Percentiles rank a stretch among this genome's conserved stretches.
Conservation (phyloP, 305 asterid genomes). For the Fraxinus paxiana region DNA sequence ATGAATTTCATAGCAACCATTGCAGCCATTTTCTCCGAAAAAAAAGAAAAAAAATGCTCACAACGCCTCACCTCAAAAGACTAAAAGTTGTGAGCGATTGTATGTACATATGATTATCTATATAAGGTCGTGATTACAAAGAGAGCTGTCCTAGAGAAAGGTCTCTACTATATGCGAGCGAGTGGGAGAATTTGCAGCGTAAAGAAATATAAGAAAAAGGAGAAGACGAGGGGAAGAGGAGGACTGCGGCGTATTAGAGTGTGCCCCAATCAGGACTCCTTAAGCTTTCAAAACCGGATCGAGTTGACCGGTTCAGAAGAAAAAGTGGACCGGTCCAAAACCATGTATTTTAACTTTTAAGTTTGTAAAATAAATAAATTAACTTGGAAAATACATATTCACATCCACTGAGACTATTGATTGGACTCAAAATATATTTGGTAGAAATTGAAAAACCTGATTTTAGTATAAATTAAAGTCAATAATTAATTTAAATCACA, state of each 20-base stretch:
- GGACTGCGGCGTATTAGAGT: background rate
- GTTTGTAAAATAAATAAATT: background rate
- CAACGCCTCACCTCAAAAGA: conserved; percentile 12
- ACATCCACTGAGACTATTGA: background rate
- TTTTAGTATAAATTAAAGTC: no score
- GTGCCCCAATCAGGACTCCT: background rate
- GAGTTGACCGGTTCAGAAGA: background rate
- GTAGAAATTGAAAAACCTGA: no score
- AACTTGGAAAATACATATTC: background rate
- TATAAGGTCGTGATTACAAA: background rate
- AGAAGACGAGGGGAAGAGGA: background rate
- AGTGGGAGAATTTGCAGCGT: background rate
- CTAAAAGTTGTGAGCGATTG: background rate
- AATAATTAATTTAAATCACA: no score
- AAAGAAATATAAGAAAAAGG: background rate
- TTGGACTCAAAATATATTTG: background rate
- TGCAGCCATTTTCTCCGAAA: conserved; percentile 45
- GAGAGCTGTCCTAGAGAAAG: background rate
- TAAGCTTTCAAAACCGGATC: background rate
- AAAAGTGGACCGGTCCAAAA: background rate
- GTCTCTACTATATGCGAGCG: background rate
- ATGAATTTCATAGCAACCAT: conserved; percentile 46
- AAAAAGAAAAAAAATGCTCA: background rate
- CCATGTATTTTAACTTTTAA: background rate
- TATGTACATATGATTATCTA: conserved; percentile 1